Base-by-base conservation (phyloP, 192 early-diverging fungal genomes). In the Glomus cerebriforme region DNA sequence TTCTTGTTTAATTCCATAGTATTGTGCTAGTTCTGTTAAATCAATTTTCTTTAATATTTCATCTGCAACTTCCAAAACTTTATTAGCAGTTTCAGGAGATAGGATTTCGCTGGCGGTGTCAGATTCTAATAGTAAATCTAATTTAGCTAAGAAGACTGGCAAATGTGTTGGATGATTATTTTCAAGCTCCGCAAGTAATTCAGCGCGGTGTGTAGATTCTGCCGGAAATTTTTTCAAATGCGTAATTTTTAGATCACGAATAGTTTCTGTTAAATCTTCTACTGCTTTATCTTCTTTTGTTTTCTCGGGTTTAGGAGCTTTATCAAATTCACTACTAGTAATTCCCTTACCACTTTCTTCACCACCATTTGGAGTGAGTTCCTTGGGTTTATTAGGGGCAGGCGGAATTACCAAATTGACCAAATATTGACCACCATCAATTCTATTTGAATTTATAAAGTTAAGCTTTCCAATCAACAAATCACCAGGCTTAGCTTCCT, bases 401-500 rank as follows among this genome's bases (percentile, higher is more conserved):
- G 85, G 86, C 15, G 90, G 83, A 62, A 90, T 85, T 7, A 86
- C 76, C 54, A 90, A 92, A 19, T 87, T 79, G 4, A 83, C 82
- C 17, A 75, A 82, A 49, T 87, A 81, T 82, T 86, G 81, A 62
- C 87, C 85, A 74, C 88, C 78, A 84, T 83, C 81, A n/a, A 86
- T 45, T 84, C 68, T 78, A 64, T 82, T 49, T 67, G 84, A 19
- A 77, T 81, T 85, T 81, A 76, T 77, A 59, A 93, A 87, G 17
- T 84, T 73, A 49, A 96, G 81, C 43, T 88, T 87, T 1, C 96
- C 97, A 24, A 89, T 77, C 34, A 98, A 85, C 59, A 93, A 73
- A 82, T 98, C 97, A 7, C 95, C 95, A 7, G 91, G 86, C 66
- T 89, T 88, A 43, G 92, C 93, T 15, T 91, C 92, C 66, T 90